Conservation (phyloP, 352 stramenopile genomes). For the Phytophthora tubulina region DNA sequence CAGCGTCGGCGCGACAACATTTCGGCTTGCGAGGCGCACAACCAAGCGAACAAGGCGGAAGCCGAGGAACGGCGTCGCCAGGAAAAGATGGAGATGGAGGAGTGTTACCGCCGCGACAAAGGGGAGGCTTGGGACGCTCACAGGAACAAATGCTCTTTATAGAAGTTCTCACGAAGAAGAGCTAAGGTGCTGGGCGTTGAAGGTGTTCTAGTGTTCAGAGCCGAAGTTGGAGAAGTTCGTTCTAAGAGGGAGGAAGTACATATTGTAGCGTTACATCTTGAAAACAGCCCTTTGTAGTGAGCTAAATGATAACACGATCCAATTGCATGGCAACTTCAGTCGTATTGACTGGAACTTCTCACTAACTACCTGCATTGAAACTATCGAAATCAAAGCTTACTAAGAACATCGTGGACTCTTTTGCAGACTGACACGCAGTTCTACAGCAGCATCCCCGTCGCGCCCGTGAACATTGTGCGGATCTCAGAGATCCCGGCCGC, state of each 20-base stretch:
- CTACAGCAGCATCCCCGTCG: slow-evolving; percentile 1
- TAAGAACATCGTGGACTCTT: no score
- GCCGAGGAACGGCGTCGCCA: no score
- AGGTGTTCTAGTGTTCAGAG: neutral
- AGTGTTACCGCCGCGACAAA: neutral
- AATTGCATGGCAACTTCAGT: neutral
- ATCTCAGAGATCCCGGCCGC: slow-evolving; percentile 29
- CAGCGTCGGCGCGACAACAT: neutral
- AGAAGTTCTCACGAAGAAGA: neutral
- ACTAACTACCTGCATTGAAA: no score
- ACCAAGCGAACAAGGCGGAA: neutral
- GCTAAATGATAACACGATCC: neutral
- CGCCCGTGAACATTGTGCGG: neutral
- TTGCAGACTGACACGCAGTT: neutral
- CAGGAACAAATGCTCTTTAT: neutral
- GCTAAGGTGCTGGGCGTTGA: neutral
- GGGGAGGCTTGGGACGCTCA: neutral
- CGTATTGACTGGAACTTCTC: neutral
- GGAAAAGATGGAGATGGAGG: no score
- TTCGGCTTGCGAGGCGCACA: neutral
- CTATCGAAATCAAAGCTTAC: no score
- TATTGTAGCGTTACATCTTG: slow-evolving; percentile 22
- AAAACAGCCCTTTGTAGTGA: neutral
- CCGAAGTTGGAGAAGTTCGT: neutral
- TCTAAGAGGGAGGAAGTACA: neutral